Percentiles rank a stretch among this genome's conserved stretches.
These are phyloP conservation scores for Saturnispora silvae DNA, from an alignment of 805 yeast species.

Conservation along the genomic window DNA sequence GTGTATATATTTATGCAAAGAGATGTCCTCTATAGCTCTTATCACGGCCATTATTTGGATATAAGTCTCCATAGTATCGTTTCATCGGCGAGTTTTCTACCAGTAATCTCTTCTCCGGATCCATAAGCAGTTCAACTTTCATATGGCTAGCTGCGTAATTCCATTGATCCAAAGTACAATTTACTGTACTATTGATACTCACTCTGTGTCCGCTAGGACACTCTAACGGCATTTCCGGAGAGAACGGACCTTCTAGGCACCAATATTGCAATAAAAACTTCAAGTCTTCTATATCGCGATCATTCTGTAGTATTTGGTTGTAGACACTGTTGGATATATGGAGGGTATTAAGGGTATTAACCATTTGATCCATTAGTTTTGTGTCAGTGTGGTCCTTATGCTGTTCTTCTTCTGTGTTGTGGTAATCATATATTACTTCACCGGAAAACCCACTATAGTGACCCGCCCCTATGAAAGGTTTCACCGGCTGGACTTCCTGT, in stretches of 20 bases:
- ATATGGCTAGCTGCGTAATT: neutral
- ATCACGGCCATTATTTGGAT: constrained; percentile 13
- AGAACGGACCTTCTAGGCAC: constrained; percentile 12
- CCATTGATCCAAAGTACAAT: constrained; percentile 4
- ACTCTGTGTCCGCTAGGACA: neutral
- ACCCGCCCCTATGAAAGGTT: constrained; percentile 5
- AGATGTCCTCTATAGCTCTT: neutral
- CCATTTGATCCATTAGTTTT: constrained; percentile 7
- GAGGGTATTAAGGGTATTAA: constrained; percentile 9
- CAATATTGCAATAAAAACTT: constrained; percentile 7
- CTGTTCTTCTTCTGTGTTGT: neutral
- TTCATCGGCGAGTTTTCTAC: constrained; percentile 11
- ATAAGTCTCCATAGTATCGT: constrained; percentile 12
- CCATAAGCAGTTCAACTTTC: constrained; percentile 1
- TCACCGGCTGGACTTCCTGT: neutral
- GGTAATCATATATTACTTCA: neutral
- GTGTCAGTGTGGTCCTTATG: too few species aligned
- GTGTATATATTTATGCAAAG: neutral
- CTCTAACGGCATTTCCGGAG: neutral
- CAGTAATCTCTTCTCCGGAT: neutral
- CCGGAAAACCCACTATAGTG: constrained; percentile 8
- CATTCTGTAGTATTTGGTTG: neutral
- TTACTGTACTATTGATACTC: neutral
- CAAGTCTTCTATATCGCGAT: constrained; percentile 6
- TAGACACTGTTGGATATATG: constrained; percentile 2